Base-by-base conservation (phyloP, 2,329 filamentous ascomycete species). In the Trichoderma citrinoviride region DNA sequence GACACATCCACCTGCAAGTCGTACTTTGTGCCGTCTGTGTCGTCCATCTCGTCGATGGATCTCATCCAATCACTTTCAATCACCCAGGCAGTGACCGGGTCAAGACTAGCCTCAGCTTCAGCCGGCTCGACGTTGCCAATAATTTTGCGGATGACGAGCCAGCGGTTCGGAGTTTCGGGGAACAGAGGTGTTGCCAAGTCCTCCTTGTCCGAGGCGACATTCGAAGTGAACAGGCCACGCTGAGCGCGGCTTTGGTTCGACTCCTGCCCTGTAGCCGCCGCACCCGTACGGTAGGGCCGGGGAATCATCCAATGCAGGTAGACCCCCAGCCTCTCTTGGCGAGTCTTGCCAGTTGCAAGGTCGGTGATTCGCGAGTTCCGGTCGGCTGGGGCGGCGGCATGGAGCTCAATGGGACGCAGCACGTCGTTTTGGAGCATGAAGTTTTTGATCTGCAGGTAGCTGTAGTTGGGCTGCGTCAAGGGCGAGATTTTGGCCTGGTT, bases 391-490 rank as follows among this genome's bases (percentile, higher is more conserved):
- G 69, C 61, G 1, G 76, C 65, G 33, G 70, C 71, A 71, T 81
- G 77, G 2, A 81, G 68, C 65, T 80, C 78, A 6, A 71, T 70
- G 25, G 75, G 74, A 15, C 73, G 67, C 14, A 75, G 70, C 0
- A 82, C 67, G 66, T 82, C 80, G 46, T 67, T 72, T 56, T 78
- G 15, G 8, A 52, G 41, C 73, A 68, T 29, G 73, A 70, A 14
- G 77, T 71, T 2, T 19, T 52, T 14, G 23, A 81, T 72, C 0
- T 78, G 77, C 0, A 82, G 70, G 50, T 76, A 78, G 0, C 76
- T 79, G 71, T 81, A 82, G 72, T 82, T 81, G 6, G 80, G 80
- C 65, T 82, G 79, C 1, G 75, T 77, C 50, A 81, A 77, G 29
- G 80, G 80, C 1, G 70, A 71, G 56, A 82, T 80, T 2, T 65